A percentile compares a stretch with the other conserved stretches of the same genome.
phyloP scores from a whole-genome alignment of 2,329 filamentous ascomycete species.

The Cadophora luteo-olivacea region DNA sequence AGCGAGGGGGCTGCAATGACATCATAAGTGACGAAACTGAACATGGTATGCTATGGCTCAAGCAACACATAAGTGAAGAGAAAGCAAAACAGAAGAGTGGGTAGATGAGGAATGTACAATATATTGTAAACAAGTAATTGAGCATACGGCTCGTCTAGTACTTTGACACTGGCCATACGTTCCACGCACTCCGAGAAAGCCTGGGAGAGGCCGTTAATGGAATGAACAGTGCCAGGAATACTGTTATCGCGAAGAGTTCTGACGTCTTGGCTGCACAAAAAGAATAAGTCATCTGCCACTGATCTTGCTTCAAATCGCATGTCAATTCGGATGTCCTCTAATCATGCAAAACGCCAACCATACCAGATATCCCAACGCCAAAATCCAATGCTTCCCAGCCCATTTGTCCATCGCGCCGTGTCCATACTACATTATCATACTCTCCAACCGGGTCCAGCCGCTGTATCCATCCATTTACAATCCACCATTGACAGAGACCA shows the following conservation, averaged over 20 bases:
- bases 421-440: not conserved
- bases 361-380: not conserved
- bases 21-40: not conserved
- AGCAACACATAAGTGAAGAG: no score
- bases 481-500: constrained; percentile 51
- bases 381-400: constrained; percentile 1
- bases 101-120: no score
- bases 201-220: no score
- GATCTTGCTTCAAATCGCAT: not conserved
- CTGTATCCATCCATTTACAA: not conserved
- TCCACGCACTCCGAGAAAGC: no score
- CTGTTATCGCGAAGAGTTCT: no score
- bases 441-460: not conserved
- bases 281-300: not conserved
- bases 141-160: no score
- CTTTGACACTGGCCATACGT: no score
- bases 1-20: not conserved
- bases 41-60: no score
- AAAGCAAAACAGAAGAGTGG: no score
- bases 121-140: no score
- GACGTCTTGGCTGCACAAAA: not conserved
- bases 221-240: no score
- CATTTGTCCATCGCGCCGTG: constrained; percentile 11
- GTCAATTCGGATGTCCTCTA: not conserved
- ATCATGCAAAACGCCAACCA: constrained; percentile 5